These are phyloP conservation scores for Phascolomyces articulosus DNA, from an alignment of 371 early-diverging fungal genomes.

Conservation along the genomic window DNA sequence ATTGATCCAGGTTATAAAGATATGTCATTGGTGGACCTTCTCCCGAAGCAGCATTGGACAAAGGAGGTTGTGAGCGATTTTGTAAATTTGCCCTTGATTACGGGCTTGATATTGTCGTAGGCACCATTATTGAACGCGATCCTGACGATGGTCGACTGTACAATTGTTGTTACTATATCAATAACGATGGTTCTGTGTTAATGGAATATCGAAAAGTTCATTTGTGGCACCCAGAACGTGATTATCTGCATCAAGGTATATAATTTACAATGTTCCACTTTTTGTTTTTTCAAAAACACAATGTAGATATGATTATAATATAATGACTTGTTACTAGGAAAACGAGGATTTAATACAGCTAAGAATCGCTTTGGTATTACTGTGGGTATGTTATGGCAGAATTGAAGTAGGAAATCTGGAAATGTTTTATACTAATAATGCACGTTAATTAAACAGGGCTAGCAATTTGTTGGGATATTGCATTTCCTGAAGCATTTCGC, in stretches of 20 bases:
- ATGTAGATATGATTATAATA: background rate
- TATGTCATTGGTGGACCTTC: constrained; percentile 22
- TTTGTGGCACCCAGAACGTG: constrained; percentile 41
- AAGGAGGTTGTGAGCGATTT: constrained; percentile 1
- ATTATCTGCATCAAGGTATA: constrained; percentile 21
- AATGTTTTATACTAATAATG: too few species aligned
- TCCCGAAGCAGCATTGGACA: constrained; percentile 11
- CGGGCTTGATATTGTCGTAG: constrained; percentile 38
- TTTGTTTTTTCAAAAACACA: too few species aligned
- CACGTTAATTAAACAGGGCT: background rate
- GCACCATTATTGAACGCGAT: constrained; percentile 34
- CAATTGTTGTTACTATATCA: constrained; percentile 39
- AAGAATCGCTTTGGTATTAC: constrained; percentile 39
- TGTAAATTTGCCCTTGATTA: constrained; percentile 27
- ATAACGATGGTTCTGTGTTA: constrained; percentile 33
- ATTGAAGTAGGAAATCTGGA: too few species aligned
- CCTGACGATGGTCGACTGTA: constrained; percentile 25
- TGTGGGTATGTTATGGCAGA: constrained; percentile 26
- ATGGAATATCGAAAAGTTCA: constrained; percentile 39
- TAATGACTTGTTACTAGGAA: background rate
- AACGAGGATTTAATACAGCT: constrained; percentile 20
- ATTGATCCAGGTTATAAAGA: background rate
- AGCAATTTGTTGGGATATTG: constrained; percentile 37
- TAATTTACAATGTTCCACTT: too few species aligned
- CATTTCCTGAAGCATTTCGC: constrained; percentile 36